These are phyloP conservation scores for Prototheca stagnorum DNA, from an alignment of 163 green algal genomes.

Conservation along the genomic window DNA sequence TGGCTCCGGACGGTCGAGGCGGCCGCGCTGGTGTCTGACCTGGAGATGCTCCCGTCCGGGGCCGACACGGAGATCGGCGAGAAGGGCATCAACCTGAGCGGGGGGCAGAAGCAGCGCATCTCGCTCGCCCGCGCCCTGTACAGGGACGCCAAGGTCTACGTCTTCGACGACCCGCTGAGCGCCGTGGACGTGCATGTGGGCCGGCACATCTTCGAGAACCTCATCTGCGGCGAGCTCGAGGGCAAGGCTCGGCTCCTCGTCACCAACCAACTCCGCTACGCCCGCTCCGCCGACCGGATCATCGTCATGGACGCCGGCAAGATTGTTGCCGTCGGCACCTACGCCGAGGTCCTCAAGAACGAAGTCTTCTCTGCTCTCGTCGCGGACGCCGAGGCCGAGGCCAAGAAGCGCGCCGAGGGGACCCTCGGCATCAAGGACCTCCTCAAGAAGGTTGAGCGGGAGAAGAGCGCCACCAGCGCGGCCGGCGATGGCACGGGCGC, in stretches of 20 bases:
- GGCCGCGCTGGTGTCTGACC: slow-evolving; percentile 27
- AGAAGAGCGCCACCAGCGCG: not conserved
- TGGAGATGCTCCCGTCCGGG: slow-evolving; percentile 28
- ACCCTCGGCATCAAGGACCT: slow-evolving; percentile 49
- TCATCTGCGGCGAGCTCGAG: slow-evolving; percentile 43
- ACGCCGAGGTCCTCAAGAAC: slow-evolving; percentile 33
- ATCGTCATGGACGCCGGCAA: slow-evolving; percentile 59
- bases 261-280: slow-evolving; percentile 78
- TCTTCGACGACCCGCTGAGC: slow-evolving; percentile 62
- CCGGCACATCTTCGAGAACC: slow-evolving; percentile 14
- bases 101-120: slow-evolving; percentile 45
- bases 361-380: no score
- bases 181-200: slow-evolving; percentile 44
- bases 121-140: slow-evolving; percentile 60
- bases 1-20: slow-evolving; percentile 10
- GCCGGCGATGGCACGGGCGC: no score
- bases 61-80: slow-evolving; percentile 36
- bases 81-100: slow-evolving; percentile 37
- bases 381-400: no score
- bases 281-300: slow-evolving; percentile 60
- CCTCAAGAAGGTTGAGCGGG: slow-evolving; percentile 1
- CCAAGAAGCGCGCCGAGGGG: no score
- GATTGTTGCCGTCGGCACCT: slow-evolving; percentile 28
- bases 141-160: slow-evolving; percentile 25
- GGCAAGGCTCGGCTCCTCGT: slow-evolving; percentile 69